Base-by-base conservation (phyloP, 805 yeast species). In the Candida alai region DNA sequence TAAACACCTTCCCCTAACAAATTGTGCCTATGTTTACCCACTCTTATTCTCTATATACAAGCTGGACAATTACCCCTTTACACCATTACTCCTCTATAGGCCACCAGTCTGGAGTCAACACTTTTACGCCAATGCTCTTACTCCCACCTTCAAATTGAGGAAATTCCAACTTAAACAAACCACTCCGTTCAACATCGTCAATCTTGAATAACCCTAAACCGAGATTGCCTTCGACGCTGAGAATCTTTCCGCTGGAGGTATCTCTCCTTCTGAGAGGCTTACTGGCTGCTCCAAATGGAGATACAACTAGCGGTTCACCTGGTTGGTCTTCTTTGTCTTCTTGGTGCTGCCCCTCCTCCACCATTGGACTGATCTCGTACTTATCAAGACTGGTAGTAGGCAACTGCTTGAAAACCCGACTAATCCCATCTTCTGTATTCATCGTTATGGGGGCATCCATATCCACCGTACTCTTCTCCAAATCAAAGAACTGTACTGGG, bases 51-150 rank as follows among this genome's bases (percentile, higher is more conserved):
- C n/a, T n/a, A n/a, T n/a, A n/a, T n/a, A n/a, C n/a, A n/a, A n/a
- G n/a, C n/a, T n/a, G n/a, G n/a, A n/a, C n/a, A n/a, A n/a, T n/a
- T n/a, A n/a, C n/a, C n/a, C 17, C 15, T 26, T 26, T 26, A 26
- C 20, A 28, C 7, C 19, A 3, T 11, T 23, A 31, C 13, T 34
- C 34, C n/a, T n/a, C n/a, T n/a, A n/a, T n/a, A 7, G 41, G 88
- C 88, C 90, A 84, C 89, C 90, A 84, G 32, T 71, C 78, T 0
- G 94, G 93, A 5, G 62, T 59, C 39, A 62, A 65, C 0, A 78
- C 84, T 44, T 69, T 68, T 16, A 80, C 58, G 1, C 70, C 70
- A 6, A 78, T 47, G 24, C 44, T 43, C 24, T 47, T 47, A 4
- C 55, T 34, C 2, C 48, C 50, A 18, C 42, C 50, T 4, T 47